These are phyloP conservation scores for Scleroderma bovista DNA, from an alignment of 768 basidiomycete genomes.

Conservation along the genomic window DNA sequence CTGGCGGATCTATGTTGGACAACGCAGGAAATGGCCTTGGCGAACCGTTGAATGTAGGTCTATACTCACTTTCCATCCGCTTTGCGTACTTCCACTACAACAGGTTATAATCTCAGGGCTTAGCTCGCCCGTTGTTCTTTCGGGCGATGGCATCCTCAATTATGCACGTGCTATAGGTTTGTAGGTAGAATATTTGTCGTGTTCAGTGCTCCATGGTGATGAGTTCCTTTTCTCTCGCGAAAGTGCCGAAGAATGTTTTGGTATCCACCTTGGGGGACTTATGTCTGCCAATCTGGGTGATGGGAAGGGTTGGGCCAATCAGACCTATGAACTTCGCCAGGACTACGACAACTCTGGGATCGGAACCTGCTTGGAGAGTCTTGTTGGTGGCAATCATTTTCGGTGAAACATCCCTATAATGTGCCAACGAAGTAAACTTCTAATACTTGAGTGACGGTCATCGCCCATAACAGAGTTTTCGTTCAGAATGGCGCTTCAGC, in stretches of 20 bases:
- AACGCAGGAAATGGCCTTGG: constrained; percentile 34
- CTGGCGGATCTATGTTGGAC: constrained; percentile 42
- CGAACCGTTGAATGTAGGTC: constrained; percentile 40
- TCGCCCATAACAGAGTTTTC: constrained; percentile 39
- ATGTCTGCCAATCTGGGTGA: constrained; percentile 44
- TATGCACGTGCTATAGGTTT: constrained; percentile 60
- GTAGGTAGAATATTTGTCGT: constrained; percentile 30
- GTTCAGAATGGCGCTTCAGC: constrained; percentile 55
- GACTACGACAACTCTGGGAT: constrained; percentile 31
- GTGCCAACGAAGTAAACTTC: not conserved
- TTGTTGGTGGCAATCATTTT: constrained; percentile 46
- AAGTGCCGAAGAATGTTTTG: constrained; percentile 36
- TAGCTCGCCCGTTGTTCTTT: constrained; percentile 54
- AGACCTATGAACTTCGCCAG: constrained; percentile 40
- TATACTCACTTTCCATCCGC: not conserved
- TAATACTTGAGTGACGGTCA: not conserved
- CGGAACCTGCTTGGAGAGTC: constrained; percentile 44
- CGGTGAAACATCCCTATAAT: constrained; percentile 26
- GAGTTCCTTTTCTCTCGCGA: constrained; percentile 3
- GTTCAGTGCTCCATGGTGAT: not conserved
- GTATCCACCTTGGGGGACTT: constrained; percentile 30
- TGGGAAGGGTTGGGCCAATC: constrained; percentile 39
- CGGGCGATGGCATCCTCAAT: constrained; percentile 49
- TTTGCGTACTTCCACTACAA: not conserved
- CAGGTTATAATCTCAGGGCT: constrained; percentile 62